phyloP scores from a whole-genome alignment of 2,329 filamentous ascomycete genomes.

The Colletotrichum sansevieriae region DNA sequence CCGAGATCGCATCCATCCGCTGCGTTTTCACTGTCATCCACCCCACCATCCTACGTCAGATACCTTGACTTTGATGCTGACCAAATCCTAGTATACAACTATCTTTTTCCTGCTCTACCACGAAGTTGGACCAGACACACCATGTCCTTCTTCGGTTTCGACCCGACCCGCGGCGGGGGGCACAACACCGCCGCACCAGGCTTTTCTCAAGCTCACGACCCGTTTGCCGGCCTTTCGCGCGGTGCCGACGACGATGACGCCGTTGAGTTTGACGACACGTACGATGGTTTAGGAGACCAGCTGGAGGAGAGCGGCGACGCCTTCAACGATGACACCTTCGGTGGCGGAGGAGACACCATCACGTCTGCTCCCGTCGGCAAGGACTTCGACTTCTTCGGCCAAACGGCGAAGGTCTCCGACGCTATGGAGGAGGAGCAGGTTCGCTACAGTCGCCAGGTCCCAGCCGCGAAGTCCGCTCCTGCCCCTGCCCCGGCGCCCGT shows the following conservation, averaged over 20 bases:
- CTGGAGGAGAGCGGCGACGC: constrained; percentile 93
- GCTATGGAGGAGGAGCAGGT: constrained; percentile 93
- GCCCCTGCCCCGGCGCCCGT: constrained; percentile 48
- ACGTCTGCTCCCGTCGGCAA: constrained; percentile 75
- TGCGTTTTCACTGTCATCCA: constrained; percentile 7
- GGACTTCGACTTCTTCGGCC: constrained; percentile 97
- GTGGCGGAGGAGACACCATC: constrained; percentile 56
- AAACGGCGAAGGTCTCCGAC: constrained; percentile 87
- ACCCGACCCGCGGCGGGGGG: constrained; percentile 65
- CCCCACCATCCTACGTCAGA: constrained; percentile 16
- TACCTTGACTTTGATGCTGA: constrained; percentile 29
- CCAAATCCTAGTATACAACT: constrained; percentile 34
- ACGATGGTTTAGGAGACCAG: constrained; percentile 92
- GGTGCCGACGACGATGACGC: constrained; percentile 71
- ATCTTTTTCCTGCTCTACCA: constrained; percentile 16
- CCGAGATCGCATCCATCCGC: too few relatives aligned
- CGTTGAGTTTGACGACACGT: constrained; percentile 93
- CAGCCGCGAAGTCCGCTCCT: constrained; percentile 58
- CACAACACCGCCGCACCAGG: constrained; percentile 79
- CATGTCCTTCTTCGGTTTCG: constrained; percentile 96
- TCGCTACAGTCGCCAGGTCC: constrained; percentile 82
- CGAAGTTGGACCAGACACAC: constrained; percentile 42
- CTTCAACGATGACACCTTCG: constrained; percentile 98
- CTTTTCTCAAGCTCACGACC: constrained; percentile 86
- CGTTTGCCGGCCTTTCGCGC: constrained; percentile 85